Conservation (phyloP, 2,329 filamentous ascomycete species). For the Botrytis byssoidea region DNA sequence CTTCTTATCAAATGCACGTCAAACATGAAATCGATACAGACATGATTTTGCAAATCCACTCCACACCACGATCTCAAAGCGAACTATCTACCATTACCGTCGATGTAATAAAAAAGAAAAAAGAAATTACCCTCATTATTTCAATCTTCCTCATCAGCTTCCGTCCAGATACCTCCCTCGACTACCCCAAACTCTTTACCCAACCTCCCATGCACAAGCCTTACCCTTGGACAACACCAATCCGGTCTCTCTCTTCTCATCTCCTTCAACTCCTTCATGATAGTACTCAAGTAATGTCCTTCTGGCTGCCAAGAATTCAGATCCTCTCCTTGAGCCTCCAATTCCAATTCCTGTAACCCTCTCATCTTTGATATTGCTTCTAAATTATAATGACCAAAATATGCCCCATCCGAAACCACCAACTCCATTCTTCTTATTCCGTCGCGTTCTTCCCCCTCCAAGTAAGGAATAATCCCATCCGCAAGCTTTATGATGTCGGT, state of each 20-base stretch:
- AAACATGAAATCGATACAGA: neutral
- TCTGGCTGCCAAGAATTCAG: constrained; percentile 18
- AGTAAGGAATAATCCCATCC: constrained; percentile 28
- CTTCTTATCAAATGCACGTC: neutral
- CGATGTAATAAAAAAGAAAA: neutral
- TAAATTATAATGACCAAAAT: constrained; percentile 36
- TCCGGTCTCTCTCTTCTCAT: constrained; percentile 26
- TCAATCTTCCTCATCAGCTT: constrained; percentile 8
- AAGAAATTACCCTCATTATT: neutral
- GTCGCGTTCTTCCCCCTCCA: constrained; percentile 23
- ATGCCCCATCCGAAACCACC: constrained; percentile 30
- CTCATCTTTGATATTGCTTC: constrained; percentile 30
- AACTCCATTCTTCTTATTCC: constrained; percentile 28
- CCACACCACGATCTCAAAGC: neutral
- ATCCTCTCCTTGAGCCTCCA: constrained; percentile 21
- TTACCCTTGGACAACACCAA: constrained; percentile 33
- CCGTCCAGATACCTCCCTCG: constrained; percentile 23
- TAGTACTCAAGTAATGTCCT: constrained; percentile 19
- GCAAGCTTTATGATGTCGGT: constrained; percentile 29
- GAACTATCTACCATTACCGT: neutral
- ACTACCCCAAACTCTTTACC: constrained; percentile 26
- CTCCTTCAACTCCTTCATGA: constrained; percentile 29
- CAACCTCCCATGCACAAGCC: constrained; percentile 25
- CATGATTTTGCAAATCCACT: neutral
- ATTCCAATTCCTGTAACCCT: constrained; percentile 28